Conservation (phyloP, 192 early-diverging fungal species). For the Dimargaris cristalligena region DNA sequence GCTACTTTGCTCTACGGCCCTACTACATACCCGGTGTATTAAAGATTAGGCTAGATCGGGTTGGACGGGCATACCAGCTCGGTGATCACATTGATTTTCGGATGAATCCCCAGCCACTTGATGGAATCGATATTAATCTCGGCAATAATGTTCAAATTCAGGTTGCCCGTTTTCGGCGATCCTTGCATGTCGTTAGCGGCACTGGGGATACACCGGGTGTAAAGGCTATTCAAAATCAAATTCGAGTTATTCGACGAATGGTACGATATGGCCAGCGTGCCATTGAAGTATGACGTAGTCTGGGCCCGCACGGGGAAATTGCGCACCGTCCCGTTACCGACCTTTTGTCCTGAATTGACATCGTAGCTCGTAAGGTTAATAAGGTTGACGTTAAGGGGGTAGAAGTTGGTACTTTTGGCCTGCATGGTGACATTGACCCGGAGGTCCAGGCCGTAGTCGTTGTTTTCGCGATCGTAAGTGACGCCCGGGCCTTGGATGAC, state of each 20-base stretch:
- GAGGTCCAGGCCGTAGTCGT: constrained; percentile 19
- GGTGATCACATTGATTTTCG: not conserved
- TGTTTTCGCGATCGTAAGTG: constrained; percentile 14
- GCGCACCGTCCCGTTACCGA: constrained; percentile 16
- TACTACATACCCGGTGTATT: no score
- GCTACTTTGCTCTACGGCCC: no score
- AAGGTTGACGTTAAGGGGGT: constrained; percentile 18
- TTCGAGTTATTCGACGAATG: constrained; percentile 4
- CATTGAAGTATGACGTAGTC: not conserved
- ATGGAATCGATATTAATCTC: constrained; percentile 4
- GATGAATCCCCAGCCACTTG: constrained; percentile 1
- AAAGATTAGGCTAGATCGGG: no score
- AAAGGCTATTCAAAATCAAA: not conserved
- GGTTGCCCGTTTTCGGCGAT: not conserved
- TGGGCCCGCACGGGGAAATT: constrained; percentile 9
- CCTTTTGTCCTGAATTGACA: constrained; percentile 19
- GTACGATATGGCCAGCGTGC: not conserved
- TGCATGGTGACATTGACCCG: constrained; percentile 22
- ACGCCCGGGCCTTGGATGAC: constrained; percentile 16
- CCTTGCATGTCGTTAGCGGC: not conserved
- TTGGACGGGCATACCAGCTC: not conserved
- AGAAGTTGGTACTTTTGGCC: constrained; percentile 28
- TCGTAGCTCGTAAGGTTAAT: constrained; percentile 20
- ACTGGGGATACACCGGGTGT: not conserved
- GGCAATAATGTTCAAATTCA: not conserved